Conservation (phyloP, 495 filamentous ascomycete species). For the Xylaria palmicola region DNA sequence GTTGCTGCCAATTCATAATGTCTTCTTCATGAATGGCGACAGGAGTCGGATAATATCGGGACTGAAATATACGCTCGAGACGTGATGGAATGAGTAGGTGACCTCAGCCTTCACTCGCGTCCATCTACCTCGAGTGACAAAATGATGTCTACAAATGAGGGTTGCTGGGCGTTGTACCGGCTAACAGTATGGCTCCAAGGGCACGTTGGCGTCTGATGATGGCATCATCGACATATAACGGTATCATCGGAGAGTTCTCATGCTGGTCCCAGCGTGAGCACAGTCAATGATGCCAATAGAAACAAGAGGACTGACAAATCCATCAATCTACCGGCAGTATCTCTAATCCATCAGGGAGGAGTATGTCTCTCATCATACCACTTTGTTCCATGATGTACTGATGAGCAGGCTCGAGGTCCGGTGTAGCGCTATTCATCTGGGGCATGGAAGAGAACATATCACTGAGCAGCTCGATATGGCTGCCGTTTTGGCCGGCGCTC, state of each 20-base stretch:
- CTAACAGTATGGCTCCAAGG: background rate
- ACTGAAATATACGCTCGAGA: no score
- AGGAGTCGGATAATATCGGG: background rate
- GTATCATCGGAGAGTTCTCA: background rate
- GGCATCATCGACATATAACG: background rate
- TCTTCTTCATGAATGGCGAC: background rate
- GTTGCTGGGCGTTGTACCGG: background rate
- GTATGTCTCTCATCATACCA: slow-evolving; percentile 16
- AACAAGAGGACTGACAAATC: background rate
- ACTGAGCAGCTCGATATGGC: slow-evolving; percentile 50
- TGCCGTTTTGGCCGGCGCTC: slow-evolving; percentile 29
- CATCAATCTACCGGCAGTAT: slow-evolving; percentile 19
- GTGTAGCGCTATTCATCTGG: slow-evolving; percentile 27
- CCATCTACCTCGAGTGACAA: background rate
- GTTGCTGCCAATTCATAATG: background rate
- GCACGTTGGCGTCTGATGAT: background rate
- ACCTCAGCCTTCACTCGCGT: background rate
- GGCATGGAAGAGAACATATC: slow-evolving; percentile 42
- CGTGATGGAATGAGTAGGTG: background rate
- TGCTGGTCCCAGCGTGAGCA: background rate
- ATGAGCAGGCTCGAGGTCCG: slow-evolving; percentile 21
- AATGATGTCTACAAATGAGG: background rate
- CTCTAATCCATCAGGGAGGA: slow-evolving; percentile 15
- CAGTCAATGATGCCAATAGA: background rate
- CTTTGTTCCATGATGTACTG: slow-evolving; percentile 18